A percentile compares a stretch with the other conserved stretches of the same genome.
Conservation (phyloP, 345 rosid species). For the Aquilaria sinensis region DNA sequence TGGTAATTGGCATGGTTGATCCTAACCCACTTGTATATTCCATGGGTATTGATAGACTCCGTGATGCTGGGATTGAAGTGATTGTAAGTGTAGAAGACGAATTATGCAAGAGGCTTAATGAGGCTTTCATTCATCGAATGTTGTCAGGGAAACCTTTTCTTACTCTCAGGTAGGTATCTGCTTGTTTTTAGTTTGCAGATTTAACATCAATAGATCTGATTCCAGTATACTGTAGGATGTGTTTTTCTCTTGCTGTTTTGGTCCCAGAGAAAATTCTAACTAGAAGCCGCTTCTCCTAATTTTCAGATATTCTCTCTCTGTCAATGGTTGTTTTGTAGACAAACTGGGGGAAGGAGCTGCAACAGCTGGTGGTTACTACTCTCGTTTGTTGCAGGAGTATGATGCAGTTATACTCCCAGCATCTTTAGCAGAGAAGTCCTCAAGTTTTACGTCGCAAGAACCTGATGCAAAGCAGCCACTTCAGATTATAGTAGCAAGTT, state of each 20-base stretch:
- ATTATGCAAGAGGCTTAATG: conserved; percentile 72
- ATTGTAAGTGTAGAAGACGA: conserved; percentile 67
- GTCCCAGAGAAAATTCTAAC: background rate
- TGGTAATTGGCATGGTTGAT: conserved; percentile 79
- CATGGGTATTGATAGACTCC: conserved; percentile 50
- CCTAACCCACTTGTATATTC: conserved; percentile 91
- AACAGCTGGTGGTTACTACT: conserved; percentile 62
- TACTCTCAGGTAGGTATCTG: conserved; percentile 50
- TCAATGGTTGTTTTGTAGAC: conserved; percentile 46
- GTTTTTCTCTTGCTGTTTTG: background rate
- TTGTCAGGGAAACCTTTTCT: conserved; percentile 61
- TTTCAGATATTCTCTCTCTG: conserved; percentile 62
- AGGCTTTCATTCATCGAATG: conserved; percentile 68
- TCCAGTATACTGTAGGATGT: background rate
- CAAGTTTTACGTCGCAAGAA: conserved; percentile 46
- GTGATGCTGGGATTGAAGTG: conserved; percentile 64
- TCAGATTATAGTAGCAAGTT: conserved; percentile 32
- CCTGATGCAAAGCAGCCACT: conserved; percentile 60
- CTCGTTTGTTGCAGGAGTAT: conserved; percentile 62
- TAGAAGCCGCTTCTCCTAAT: conserved; percentile 7
- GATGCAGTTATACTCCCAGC: conserved; percentile 57
- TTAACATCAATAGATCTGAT: background rate
- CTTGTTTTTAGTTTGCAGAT: background rate
- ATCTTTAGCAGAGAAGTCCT: conserved; percentile 26
- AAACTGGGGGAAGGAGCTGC: conserved; percentile 59